A percentile compares a stretch with the other conserved stretches of the same genome.
These are phyloP conservation scores for Pyracantha coccinea DNA, from an alignment of 331 rosid genomes.

Conservation along the genomic window DNA sequence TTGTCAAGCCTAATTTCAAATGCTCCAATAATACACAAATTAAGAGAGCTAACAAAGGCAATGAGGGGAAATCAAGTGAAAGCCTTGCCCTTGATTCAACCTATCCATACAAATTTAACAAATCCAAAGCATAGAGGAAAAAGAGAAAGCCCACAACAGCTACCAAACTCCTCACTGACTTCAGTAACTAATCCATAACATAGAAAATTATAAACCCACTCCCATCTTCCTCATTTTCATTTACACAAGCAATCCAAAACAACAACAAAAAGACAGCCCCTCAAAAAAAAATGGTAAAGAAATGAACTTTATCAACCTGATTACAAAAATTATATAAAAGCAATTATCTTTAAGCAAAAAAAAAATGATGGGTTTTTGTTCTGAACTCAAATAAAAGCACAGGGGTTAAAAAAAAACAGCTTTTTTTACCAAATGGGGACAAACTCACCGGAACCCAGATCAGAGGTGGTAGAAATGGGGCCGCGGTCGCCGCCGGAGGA, in stretches of 20 bases:
- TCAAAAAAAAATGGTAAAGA: not conserved
- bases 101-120: not conserved
- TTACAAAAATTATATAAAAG: not conserved
- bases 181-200: conserved; percentile 20
- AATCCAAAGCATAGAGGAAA: not conserved
- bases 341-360: not conserved
- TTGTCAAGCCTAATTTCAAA: not conserved
- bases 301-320: not conserved
- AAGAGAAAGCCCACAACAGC: conserved; percentile 22
- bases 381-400: not conserved
- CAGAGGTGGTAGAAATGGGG: conserved; percentile 73
- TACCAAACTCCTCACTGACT: conserved; percentile 24
- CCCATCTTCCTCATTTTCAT: not conserved
- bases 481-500: conserved; percentile 62
- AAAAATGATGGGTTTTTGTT: not conserved
- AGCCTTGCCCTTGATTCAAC: not conserved
- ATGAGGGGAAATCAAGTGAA: not conserved
- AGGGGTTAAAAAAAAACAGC: not conserved
- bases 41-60: not conserved
- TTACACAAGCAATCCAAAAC: not conserved
- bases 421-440: conserved; percentile 6
- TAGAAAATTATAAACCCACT: not conserved
- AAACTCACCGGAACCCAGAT: conserved; percentile 69
- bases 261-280: not conserved
- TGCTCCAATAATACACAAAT: not conserved